Conservation (phyloP, 73 alveolate species). For the Blepharisma japonicum region DNA sequence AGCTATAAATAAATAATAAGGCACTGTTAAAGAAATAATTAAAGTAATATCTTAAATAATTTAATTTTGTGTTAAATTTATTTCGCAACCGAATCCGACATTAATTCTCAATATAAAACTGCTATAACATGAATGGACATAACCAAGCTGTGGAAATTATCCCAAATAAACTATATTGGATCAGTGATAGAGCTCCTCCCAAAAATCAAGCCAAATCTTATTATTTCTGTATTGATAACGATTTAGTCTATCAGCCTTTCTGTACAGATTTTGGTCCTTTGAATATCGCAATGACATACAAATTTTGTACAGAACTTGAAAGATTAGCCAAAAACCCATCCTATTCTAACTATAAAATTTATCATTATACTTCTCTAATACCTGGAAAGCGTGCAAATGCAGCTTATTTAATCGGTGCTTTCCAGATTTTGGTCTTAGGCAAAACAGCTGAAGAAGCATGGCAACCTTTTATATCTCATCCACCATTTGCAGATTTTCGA, state of each 20-base stretch:
- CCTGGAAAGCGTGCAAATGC: slow-evolving; percentile 77
- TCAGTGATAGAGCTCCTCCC: slow-evolving; percentile 80
- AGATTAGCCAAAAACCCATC: slow-evolving; percentile 48
- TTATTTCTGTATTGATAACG: slow-evolving; percentile 89
- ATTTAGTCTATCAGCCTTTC: slow-evolving; percentile 81
- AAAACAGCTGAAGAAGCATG: slow-evolving; percentile 91
- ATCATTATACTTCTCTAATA: slow-evolving; percentile 68
- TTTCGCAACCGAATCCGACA: too few species aligned
- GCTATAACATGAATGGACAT: too few species aligned
- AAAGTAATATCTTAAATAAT: too few species aligned
- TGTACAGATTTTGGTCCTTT: slow-evolving; percentile 84
- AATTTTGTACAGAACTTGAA: slow-evolving; percentile 70
- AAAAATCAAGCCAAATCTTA: slow-evolving; percentile 76
- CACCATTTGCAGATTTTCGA: slow-evolving; percentile 72
- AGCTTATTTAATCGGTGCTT: slow-evolving; percentile 86
- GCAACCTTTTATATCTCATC: slow-evolving; percentile 58
- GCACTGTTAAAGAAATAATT: too few species aligned
- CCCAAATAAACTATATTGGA: slow-evolving; percentile 78
- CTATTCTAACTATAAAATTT: slow-evolving; percentile 53
- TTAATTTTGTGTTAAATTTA: too few species aligned
- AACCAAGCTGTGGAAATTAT: slow-evolving; percentile 47
- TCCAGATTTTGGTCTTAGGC: slow-evolving; percentile 64
- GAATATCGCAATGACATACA: slow-evolving; percentile 69
- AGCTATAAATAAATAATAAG: too few species aligned
- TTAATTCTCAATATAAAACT: too few species aligned